Evolutionary conservation across 2,329 filamentous ascomycete genomes (phyloP), one percentile per base, ranked within the genome.

Genomic region (Calonectria pseudoreteaudii): DNA sequence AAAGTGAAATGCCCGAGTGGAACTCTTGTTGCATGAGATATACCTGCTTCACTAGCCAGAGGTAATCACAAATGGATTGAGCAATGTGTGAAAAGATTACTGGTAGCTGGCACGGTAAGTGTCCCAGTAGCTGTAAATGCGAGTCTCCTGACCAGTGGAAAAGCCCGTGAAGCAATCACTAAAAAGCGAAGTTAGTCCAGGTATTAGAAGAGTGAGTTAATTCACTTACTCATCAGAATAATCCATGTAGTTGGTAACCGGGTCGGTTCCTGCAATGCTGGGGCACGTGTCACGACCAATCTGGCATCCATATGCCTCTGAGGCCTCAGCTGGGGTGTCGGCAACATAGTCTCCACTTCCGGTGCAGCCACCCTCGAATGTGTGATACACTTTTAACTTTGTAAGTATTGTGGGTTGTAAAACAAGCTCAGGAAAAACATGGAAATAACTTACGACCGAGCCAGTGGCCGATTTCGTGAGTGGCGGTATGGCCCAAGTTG

Each of bases 401-500:
- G 47, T 67, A 23, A 71, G 69, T 44, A 31, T 34, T 34, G 16
- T 50, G n/a, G 14, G 31, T 66, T 16, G 2, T 18, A 10, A 49
- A 14, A 18, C 4, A 2, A n/a, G 13, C 47, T 47, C 14, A 23
- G 26, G n/a, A 18, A 13, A 11, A 44, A 9, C 4, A 20, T 14
- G 2, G 13, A 23, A 28, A 4, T 20, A 5, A 71, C 70, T 65
- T 72, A 72, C 70, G 81, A 66, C 85, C 85, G 70, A 87, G 82
- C 85, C 86, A 87, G 77, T 87, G 85, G 8, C 85, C 86, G 31
- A 84, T 80, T 77, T 87, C 83, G 69, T 84, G 83, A 7, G 82
- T 70, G 3, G 81, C 77, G 28, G 81, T 83, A 58, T 79, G 78
- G 5, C 81, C 81, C 18, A 81, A 56, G 76, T 80, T 80, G 66